phyloP scores from a whole-genome alignment of 2,329 filamentous ascomycete genomes.

The Pseudogymnoascus sp. region DNA sequence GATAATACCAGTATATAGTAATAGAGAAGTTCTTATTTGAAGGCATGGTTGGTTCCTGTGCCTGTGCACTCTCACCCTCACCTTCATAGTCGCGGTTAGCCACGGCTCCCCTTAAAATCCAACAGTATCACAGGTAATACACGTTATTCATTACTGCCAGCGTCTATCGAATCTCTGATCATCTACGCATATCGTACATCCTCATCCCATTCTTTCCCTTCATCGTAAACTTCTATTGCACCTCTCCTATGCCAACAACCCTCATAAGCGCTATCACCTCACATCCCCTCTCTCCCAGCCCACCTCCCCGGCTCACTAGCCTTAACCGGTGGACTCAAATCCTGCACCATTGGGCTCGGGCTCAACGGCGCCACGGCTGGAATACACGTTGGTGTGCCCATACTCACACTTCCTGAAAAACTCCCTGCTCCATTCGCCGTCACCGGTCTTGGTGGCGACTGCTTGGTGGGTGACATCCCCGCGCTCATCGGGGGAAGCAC shows the following conservation, averaged over 20 bases:
- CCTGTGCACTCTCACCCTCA: not conserved
- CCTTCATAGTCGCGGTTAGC: not conserved
- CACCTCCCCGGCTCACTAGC: conserved; percentile 1
- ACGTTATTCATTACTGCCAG: not conserved
- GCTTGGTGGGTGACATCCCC: conserved; percentile 40
- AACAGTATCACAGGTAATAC: not conserved
- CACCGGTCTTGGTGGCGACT: conserved; percentile 27
- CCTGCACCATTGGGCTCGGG: conserved; percentile 48
- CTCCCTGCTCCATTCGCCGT: conserved; percentile 21
- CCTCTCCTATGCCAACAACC: not conserved
- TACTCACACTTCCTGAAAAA: conserved; percentile 13
- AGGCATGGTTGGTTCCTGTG: no score
- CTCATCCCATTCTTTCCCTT: not conserved
- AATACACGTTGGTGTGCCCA: conserved; percentile 37
- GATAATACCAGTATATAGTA: not conserved
- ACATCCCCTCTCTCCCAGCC: not conserved
- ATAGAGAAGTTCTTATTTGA: no score
- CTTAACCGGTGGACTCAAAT: conserved; percentile 55
- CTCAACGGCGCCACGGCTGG: conserved; percentile 50
- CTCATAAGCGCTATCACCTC: not conserved
- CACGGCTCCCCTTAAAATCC: not conserved
- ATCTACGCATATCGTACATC: conserved; percentile 6
- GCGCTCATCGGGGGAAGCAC: conserved; percentile 27
- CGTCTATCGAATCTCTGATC: not conserved
- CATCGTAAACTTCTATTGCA: not conserved